Percentiles rank a stretch among this genome's conserved stretches.
These are phyloP conservation scores for Syzygium oleosum DNA, from an alignment of 345 rosid species.

Conservation along the genomic window DNA sequence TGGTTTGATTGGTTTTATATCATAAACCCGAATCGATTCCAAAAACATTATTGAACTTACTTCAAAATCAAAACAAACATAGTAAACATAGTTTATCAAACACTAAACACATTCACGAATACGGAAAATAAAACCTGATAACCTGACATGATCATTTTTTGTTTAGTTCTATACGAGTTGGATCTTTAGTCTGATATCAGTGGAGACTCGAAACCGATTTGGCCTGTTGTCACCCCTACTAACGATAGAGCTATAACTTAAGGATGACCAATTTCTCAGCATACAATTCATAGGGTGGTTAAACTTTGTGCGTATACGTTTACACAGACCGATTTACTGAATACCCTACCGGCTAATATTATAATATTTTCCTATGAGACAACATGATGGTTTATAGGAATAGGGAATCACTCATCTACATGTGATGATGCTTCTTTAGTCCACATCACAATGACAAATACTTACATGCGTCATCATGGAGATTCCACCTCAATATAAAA, in stretches of 20 bases:
- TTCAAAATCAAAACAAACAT: not conserved
- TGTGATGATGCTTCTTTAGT: not conserved
- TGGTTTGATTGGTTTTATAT: accelerated
- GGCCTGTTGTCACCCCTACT: not conserved
- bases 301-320: too few species aligned
- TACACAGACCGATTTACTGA: too few species aligned
- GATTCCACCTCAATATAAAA: not conserved
- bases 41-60: not conserved
- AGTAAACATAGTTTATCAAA: not conserved
- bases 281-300: not conserved
- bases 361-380: not conserved
- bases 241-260: not conserved
- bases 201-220: accelerated
- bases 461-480: not conserved
- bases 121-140: not conserved
- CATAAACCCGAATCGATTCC: not conserved
- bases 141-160: not conserved
- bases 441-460: not conserved
- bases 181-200: not conserved
- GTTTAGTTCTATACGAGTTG: not conserved
- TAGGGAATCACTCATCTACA: not conserved
- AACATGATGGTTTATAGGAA: not conserved
- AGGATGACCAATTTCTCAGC: not conserved
- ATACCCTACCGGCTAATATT: too few species aligned
- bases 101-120: not conserved